Base-by-base conservation (phyloP, 2,329 filamentous ascomycete species). In the Penicillium sp. region DNA sequence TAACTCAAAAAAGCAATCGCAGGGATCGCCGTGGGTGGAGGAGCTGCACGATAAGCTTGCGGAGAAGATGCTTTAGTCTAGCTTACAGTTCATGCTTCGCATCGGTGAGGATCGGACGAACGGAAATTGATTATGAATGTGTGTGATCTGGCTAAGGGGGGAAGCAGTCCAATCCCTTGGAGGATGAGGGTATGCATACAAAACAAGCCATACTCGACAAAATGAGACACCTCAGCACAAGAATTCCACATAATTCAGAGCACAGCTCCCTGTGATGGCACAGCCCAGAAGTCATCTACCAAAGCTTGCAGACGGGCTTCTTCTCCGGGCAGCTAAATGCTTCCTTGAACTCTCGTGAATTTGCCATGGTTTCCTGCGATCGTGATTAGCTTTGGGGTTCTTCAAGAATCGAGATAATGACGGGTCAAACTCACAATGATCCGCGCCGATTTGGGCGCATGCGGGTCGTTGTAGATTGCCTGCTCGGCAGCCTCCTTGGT, bases 231-330 rank as follows among this genome's bases (percentile, higher is more conserved):
- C 31, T 43, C 41, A 39, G 17, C 25, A 52, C 48, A 60, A 25
- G 15, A 45, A 11, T 25, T 14, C 8, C 20, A 42, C 17, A 42
- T 38, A n/a, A 28, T 55, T 39, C 47, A 50, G 37, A 15, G 10
- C n/a, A 42, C 17, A 14, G 28, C 45, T n/a, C 38, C 34, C 12
- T 48, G 31, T 34, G 34, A 17, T 20, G 5, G 49, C 22, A 42
- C 28, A 41, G 47, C 8, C 34, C 20, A 35, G 31, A 39, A 17
- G 28, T 34, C 38, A 54, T 34, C 67, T 82, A 91, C 88, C 88
- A 91, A 58, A 91, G 75, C 75, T 90, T 84, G 72, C 88, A 91
- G 35, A 82, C 84, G 0, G 88, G 88, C 71, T 90, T 82, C 76
- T 86, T 88, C 2, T 77, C 78, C 15, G 84, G 81, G 69, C 89